Base-by-base conservation (phyloP, 2,329 filamentous ascomycete species). In the Colletotrichum sp. region DNA sequence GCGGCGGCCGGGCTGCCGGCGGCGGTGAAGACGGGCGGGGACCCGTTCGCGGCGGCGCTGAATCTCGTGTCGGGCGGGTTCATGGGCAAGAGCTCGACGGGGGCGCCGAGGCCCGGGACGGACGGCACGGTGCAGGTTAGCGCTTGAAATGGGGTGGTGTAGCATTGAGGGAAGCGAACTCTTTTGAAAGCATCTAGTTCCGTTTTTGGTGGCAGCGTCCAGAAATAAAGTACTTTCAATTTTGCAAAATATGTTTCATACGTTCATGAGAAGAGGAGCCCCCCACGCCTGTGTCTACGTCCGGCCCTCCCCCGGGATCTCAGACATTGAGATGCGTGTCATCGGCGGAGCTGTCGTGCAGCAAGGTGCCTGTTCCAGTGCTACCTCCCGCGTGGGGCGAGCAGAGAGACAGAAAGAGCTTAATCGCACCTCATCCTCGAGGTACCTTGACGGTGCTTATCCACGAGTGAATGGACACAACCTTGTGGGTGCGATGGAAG, bases 41-140 rank as follows among this genome's bases (percentile, higher is more conserved):
- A 77, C 29, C 75, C 75, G 15, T 77, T 77, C 29, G 52, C 62
- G 13, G 29, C 34, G 30, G 75, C 75, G 5, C 32, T 71, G 25
- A 63, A 70, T 19, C 67, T 77, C n/a, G 72, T 77, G 34, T 66
- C 61, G 27, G 71, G 71, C 36, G 75, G 75, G 19, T 77, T 77
- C 29, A 77, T 77, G 75, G 75, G 66, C 9, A 75, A 71, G 32
- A 63, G 65, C 36, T 22, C 71, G n/a, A 77, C 75, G 16, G 75
- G 75, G 2, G 75, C 75, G 39, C 75, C 75, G 52, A 59, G 71
- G n/a, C 75, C 75, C 3, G 75, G 75, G 1, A 77, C 71, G 2
- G 71, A 77, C 19, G 75, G 75, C 19, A 71, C 75, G 2, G 55
- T 75, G 6, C 32, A 55, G 29, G 49, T 52, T 5, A 8, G 72